These are phyloP conservation scores for Anacardium occidentale DNA, from an alignment of 345 rosid species.

Conservation along the genomic window DNA sequence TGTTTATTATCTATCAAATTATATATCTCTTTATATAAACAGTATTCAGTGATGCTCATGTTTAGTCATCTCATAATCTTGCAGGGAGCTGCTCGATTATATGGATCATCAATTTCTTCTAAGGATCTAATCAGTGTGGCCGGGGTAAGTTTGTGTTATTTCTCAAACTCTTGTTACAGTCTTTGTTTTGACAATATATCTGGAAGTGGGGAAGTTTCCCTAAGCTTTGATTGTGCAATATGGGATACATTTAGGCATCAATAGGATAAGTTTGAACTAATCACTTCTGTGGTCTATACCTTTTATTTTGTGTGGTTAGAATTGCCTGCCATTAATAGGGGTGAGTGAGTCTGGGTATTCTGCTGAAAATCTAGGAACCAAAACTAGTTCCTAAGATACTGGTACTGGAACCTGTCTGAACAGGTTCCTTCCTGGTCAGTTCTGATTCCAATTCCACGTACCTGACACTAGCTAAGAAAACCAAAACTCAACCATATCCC, in stretches of 20 bases:
- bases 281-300: neutral
- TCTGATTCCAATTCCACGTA: too few relatives aligned
- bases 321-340: neutral
- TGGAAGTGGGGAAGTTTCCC: neutral
- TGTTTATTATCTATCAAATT: neutral
- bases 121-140: slow-evolving; percentile 74
- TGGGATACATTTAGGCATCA: neutral
- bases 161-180: neutral
- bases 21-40: neutral
- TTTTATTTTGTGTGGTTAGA: neutral
- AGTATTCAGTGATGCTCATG: slow-evolving; percentile 7
- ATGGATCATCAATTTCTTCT: slow-evolving; percentile 84
- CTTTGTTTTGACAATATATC: neutral
- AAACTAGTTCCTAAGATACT: too few relatives aligned
- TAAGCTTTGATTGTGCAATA: neutral
- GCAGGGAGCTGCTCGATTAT: slow-evolving; percentile 94
- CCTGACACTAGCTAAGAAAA: too few relatives aligned
- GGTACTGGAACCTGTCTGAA: too few relatives aligned
- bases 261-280: slow-evolving; percentile 15
- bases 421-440: too few relatives aligned
- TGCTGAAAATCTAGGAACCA: too few relatives aligned
- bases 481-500: neutral
- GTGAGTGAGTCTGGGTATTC: too few relatives aligned
- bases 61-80: slow-evolving; percentile 25
- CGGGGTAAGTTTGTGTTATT: slow-evolving; percentile 59